phyloP scores from a whole-genome alignment of 805 yeast species.

The Zygosaccharomyces kombuchaensis region DNA sequence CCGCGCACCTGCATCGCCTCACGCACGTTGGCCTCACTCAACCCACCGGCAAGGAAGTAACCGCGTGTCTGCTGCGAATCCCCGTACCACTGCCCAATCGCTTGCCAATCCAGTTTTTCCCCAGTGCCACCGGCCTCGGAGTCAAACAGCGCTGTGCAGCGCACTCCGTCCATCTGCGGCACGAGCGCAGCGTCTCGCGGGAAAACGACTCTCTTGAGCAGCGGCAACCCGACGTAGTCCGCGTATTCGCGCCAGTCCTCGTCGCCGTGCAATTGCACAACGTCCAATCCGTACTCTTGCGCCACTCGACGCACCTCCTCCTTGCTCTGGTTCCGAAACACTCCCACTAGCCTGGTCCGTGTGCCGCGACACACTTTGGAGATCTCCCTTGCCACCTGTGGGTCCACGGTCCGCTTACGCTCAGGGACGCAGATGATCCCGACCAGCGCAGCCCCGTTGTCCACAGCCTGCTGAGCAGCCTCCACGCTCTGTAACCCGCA shows the following conservation, averaged over 20 bases:
- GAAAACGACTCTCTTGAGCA: constrained; percentile 63
- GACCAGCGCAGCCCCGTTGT: constrained; percentile 65
- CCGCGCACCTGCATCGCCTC: constrained; percentile 50
- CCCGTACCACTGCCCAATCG: constrained; percentile 39
- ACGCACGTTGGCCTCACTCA: constrained; percentile 67
- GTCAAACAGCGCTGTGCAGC: constrained; percentile 65
- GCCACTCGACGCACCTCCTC: constrained; percentile 50
- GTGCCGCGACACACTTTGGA: constrained; percentile 39
- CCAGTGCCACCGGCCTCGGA: constrained; percentile 95
- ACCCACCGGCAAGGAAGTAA: constrained; percentile 84
- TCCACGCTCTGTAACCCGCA: constrained; percentile 73
- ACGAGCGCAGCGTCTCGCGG: constrained; percentile 41
- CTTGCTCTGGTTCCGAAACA: constrained; percentile 75
- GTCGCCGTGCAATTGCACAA: constrained; percentile 86
- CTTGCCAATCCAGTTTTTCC: constrained; percentile 66
- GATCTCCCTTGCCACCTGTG: constrained; percentile 44
- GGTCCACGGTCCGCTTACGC: constrained; percentile 63
- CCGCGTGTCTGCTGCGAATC: constrained; percentile 30
- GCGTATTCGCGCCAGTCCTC: constrained; percentile 41
- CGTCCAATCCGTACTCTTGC: constrained; percentile 52
- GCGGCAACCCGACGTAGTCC: constrained; percentile 45
- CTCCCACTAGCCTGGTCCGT: constrained; percentile 83
- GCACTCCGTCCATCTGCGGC: constrained; percentile 26
- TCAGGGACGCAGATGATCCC: constrained; percentile 89
- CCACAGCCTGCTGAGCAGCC: constrained; percentile 69